A percentile compares a stretch with the other conserved stretches of the same genome.
Conservation (phyloP, 1,284 basidiomycete species). For the Ceratobasidium sp. region DNA sequence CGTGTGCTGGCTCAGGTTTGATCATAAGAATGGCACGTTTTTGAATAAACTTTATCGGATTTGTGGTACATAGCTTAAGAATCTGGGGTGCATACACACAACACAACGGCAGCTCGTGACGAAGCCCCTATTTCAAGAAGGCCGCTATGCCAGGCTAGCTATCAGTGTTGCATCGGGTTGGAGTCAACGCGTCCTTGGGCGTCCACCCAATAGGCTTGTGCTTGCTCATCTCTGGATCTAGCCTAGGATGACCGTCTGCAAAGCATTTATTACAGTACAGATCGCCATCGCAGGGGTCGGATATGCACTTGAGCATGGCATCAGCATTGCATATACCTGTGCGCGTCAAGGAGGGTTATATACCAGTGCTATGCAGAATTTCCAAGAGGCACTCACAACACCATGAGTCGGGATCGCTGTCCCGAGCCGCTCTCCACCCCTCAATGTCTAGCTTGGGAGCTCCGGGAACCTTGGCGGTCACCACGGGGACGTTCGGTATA, state of each 20-base stretch:
- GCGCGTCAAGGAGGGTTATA: neutral
- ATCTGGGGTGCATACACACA: neutral
- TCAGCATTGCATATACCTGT: constrained; percentile 45
- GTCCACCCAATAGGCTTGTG: constrained; percentile 42
- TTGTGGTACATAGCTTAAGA: neutral
- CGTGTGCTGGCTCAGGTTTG: too few species aligned
- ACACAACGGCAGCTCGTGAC: neutral
- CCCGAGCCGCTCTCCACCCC: constrained; percentile 44
- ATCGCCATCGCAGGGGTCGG: constrained; percentile 41
- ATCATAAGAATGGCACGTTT: neutral
- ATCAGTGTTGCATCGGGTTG: constrained; percentile 11
- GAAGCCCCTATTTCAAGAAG: neutral
- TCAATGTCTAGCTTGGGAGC: constrained; percentile 44
- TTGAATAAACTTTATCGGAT: neutral
- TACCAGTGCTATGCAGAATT: neutral
- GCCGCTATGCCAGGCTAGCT: neutral
- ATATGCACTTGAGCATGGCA: constrained; percentile 36
- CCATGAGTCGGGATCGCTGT: constrained; percentile 44
- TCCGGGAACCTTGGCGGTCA: constrained; percentile 37
- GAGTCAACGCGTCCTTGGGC: constrained; percentile 31
- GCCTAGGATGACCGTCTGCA: constrained; percentile 39
- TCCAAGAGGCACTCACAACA: constrained; percentile 39
- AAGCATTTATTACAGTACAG: constrained; percentile 44
- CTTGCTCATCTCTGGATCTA: constrained; percentile 33
- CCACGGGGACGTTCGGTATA: constrained; percentile 30